Evolutionary conservation across 768 basidiomycete genomes (phyloP).

Genomic region (Agaricus blazei): DNA sequence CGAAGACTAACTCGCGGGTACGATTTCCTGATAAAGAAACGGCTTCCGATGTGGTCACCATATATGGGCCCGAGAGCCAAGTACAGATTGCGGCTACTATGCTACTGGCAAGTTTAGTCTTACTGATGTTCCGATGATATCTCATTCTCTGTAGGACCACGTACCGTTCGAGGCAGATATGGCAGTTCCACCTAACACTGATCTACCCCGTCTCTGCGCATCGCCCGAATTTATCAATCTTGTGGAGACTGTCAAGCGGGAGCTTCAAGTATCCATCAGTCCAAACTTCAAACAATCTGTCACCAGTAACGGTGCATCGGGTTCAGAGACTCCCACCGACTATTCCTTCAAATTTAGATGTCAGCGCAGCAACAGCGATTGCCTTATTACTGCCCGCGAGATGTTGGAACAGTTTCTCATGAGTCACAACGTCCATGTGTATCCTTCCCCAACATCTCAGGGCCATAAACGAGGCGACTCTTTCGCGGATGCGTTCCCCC

Average conservation of each 20-base stretch:
- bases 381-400: slow-evolving; percentile 84
- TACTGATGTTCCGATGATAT: not conserved
- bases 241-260: slow-evolving; percentile 87
- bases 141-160: slow-evolving; percentile 59
- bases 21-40: slow-evolving; percentile 91
- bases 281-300: slow-evolving; percentile 65
- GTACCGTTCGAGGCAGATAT: slow-evolving; percentile 96
- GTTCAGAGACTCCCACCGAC: slow-evolving; percentile 58
- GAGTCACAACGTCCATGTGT: slow-evolving; percentile 77
- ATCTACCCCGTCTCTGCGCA: slow-evolving; percentile 68
- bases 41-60: slow-evolving; percentile 92
- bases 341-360: slow-evolving; percentile 95
- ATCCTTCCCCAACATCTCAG: slow-evolving; percentile 74
- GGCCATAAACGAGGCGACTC: slow-evolving; percentile 86
- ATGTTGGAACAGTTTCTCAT: slow-evolving; percentile 89
- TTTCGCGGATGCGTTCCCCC: slow-evolving; percentile 92
- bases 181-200: slow-evolving; percentile 79
- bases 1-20: slow-evolving; percentile 91
- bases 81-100: slow-evolving; percentile 96
- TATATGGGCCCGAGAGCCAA: slow-evolving; percentile 95
- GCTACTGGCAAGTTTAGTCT: slow-evolving; percentile 65
- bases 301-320: slow-evolving; percentile 40
- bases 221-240: slow-evolving; percentile 84
- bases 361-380: slow-evolving; percentile 93
- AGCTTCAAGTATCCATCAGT: slow-evolving; percentile 86